phyloP scores from a whole-genome alignment of 192 early-diverging fungal species.

The Coemansia sp. region DNA sequence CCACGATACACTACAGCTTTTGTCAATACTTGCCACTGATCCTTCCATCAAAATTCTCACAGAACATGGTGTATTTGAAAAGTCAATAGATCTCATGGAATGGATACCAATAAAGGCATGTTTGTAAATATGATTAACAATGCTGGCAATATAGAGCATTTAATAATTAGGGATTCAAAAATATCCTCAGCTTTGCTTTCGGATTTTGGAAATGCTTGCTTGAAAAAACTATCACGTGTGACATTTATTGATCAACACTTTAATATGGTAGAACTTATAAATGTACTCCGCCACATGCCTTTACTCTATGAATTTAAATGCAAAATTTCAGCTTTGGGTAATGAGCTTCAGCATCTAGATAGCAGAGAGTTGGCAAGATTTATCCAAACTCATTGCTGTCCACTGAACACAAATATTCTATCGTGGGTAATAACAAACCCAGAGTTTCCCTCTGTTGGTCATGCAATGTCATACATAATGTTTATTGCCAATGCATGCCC shows the following conservation, averaged over 20 bases:
- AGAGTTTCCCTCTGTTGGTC: neutral
- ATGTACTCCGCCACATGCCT: neutral
- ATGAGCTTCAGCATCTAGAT: neutral
- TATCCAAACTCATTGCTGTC: neutral
- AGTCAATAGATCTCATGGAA: too few relatives aligned
- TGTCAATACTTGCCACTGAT: neutral
- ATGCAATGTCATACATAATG: neutral
- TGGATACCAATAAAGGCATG: too few relatives aligned
- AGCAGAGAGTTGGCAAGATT: neutral
- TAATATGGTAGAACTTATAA: neutral
- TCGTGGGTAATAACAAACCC: neutral
- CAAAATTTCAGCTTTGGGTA: neutral
- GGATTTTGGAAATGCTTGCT: neutral
- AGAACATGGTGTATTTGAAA: neutral
- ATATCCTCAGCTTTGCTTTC: neutral
- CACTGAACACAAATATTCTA: neutral
- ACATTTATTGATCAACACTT: neutral
- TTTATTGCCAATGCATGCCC: neutral
- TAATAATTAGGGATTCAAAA: too few relatives aligned
- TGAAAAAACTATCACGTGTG: too few relatives aligned
- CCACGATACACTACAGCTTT: neutral
- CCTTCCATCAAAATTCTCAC: neutral
- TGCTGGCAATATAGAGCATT: too few relatives aligned
- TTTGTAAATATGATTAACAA: too few relatives aligned
- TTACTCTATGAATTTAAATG: neutral